These are phyloP conservation scores for Perkinsus marinus DNA, from an alignment of 169 alveolate species.

Conservation along the genomic window DNA sequence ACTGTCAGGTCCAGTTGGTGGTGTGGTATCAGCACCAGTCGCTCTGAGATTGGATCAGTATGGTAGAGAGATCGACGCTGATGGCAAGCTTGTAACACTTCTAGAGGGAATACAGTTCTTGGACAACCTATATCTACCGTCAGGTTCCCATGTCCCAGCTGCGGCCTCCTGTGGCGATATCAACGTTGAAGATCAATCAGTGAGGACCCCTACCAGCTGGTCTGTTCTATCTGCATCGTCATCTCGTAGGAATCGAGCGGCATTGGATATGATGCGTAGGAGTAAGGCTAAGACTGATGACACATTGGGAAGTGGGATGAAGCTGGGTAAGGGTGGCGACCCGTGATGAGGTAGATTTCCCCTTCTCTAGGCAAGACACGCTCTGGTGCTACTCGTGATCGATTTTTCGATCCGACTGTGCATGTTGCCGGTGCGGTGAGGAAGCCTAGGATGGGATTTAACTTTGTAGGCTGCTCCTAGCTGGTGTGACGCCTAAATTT, in stretches of 20 bases:
- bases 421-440: neutral
- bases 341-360: too few relatives aligned
- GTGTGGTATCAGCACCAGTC: neutral
- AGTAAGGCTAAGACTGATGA: neutral
- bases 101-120: too few relatives aligned
- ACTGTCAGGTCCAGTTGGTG: neutral
- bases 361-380: neutral
- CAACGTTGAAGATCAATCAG: neutral
- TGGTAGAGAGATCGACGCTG: neutral
- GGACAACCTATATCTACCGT: too few relatives aligned
- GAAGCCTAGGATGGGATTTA: neutral
- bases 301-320: neutral
- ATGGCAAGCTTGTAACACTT: neutral
- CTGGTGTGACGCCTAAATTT: too few relatives aligned
- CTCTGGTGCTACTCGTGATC: neutral
- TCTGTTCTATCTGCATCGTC: too few relatives aligned
- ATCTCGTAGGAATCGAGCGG: neutral
- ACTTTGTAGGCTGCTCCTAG: neutral
- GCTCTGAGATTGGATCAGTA: neutral
- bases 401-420: neutral
- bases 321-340: neutral
- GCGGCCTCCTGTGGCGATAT: neutral
- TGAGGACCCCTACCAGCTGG: neutral
- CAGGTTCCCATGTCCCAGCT: neutral
- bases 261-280: neutral